Base-by-base conservation (phyloP, 441 rosid species). In the Codiaeum variegatum region DNA sequence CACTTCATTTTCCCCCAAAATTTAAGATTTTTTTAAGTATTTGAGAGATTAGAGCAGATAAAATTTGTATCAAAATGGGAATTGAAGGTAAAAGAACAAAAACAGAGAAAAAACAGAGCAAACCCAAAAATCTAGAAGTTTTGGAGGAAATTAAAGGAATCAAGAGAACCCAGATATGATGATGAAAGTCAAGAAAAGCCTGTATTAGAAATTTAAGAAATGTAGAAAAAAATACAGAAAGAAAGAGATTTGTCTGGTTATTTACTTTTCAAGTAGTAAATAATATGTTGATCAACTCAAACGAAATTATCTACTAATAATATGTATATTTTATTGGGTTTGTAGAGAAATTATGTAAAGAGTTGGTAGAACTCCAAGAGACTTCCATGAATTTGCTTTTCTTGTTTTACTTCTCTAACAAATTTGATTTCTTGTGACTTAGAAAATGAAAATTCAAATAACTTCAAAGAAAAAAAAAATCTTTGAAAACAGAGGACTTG, bases 1-100 rank as follows among this genome's bases (percentile, higher is more conserved):
- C 93, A 88, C 83, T 78, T 84, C 90, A 88, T 88, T 78, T 60
- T 73, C 21, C 1, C 6, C 11, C 16, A 26, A 28, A 2, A 31
- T 6, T 28, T 40, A 8, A 11, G 11, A 13, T 40, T 40, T 15
- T 16, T 28, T 1, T 0, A 6, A 31, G 18, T 7, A 60, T 3
- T 3, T 5, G 42, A 60, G 64, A 60, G 40, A 60, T 32, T 16
- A 29, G 18, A 32, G 32, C 19, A 21, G 40, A 56, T 16, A n/a
- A 40, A 15, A 7, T 11, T 15, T 3, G 2, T 52, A 23, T 16
- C 62, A 28, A 59, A 16, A 4, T 3, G 19, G 19, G 19, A 19
- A 21, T 3, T n/a, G 29, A 24, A 63, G n/a, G 40, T n/a, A 0
- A n/a, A 51, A n/a, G 56, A 21, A 51, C n/a, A 21, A 19, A 18